Evolutionary conservation across 1,284 basidiomycete species (phyloP), one percentile per base, ranked within the genome.

Genomic region (Schizophyllum amplum): DNA sequence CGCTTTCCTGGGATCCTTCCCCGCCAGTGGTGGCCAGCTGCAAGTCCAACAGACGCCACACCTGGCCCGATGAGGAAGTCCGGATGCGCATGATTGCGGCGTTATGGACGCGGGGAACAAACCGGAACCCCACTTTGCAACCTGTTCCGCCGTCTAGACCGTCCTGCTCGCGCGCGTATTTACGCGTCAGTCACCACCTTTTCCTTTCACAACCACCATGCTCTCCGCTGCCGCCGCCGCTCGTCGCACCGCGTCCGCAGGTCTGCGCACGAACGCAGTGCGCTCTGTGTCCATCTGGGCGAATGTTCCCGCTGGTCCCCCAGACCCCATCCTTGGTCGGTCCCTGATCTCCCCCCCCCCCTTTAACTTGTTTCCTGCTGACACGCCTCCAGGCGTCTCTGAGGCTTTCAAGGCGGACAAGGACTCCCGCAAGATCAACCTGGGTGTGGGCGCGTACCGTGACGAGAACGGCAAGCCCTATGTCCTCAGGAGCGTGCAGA

Each of bases 321-420:
- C 94, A 33, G 94, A 97, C 72, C 83, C 94, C 55, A 97, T 97
- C 77, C 87, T 97, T 56, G 94, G 93, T 92, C 64, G 57, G 80
- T 75, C 52, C n/a, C n/a, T n/a, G 33, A 42, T 9, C 11, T 17
- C 13, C 17, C 11, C 26, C 59, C 62, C 60, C 61, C 54, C 52
- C 1, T 27, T 21, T 51, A 26, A 51, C 21, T 54, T 22, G 53
- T 52, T 25, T 24, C 51, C 23, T 55, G 24, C 53, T 46, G 25
- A 55, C 54, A 24, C 24, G 54, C 56, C 53, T 42, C 21, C 53
- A 82, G 92, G 92, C 64, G 86, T 97, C 59, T 88, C 90, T 47
- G 94, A 97, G 73, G 94, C 94, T 24, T 97, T 94, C 83, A 98
- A 96, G 79, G 89, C 90, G 57, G 93, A 97, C 82, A 86, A 86